Conservation (phyloP, 768 basidiomycete genomes). For the Psilocybe azurescens region DNA sequence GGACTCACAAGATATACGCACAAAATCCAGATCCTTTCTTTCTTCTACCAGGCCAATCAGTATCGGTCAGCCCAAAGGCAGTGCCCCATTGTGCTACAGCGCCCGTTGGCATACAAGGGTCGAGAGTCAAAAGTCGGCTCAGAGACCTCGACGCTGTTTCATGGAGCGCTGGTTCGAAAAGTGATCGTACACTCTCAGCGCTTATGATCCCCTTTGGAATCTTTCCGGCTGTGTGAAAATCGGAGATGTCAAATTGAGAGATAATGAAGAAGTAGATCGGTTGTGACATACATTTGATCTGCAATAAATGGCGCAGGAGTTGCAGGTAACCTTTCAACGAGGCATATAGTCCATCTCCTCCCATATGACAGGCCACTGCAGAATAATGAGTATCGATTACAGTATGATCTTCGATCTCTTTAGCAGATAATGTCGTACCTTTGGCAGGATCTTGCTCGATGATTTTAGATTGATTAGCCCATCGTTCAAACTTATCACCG, state of each 20-base stretch:
- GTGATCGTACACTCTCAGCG: not conserved
- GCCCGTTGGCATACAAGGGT: not conserved
- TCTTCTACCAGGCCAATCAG: not conserved
- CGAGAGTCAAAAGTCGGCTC: not conserved
- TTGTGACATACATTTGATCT: not conserved
- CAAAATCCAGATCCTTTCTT: not conserved
- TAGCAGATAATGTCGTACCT: conserved; percentile 16
- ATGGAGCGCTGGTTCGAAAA: not conserved
- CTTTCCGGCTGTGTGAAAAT: not conserved
- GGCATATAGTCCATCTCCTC: not conserved
- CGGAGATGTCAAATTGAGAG: too few relatives aligned
- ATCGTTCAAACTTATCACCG: conserved; percentile 22
- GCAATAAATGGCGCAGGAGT: not conserved
- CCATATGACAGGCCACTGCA: not conserved
- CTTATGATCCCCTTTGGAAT: not conserved
- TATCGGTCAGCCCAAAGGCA: not conserved
- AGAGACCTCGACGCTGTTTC: not conserved
- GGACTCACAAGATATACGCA: not conserved
- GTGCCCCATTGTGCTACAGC: not conserved
- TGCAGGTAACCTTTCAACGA: not conserved
- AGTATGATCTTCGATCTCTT: not conserved
- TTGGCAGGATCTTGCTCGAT: conserved; percentile 30
- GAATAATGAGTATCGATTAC: not conserved
- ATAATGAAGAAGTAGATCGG: too few relatives aligned
- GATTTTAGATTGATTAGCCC: conserved; percentile 20